Conservation (phyloP, 495 filamentous ascomycete species). For the Penicillium pulvis region DNA sequence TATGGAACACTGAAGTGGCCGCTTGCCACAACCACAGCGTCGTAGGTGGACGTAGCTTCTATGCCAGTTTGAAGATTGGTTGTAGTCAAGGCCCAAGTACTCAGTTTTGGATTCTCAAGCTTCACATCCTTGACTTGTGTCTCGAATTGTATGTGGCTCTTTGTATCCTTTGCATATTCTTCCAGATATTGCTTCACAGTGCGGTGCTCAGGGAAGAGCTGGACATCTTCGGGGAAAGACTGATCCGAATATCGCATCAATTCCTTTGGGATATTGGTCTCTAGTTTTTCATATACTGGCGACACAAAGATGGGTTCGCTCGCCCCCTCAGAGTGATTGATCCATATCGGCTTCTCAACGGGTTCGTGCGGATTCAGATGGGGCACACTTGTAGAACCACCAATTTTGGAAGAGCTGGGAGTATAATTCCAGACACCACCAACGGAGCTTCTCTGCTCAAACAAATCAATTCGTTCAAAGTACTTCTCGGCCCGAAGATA, state of each 20-base stretch:
- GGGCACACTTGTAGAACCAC: constrained; percentile 35
- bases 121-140: constrained; percentile 59
- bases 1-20: constrained; percentile 78
- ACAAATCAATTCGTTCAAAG: constrained; percentile 73
- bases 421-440: constrained; percentile 84
- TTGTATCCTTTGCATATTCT: constrained; percentile 67
- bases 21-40: constrained; percentile 82
- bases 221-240: constrained; percentile 58
- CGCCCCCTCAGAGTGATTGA: constrained; percentile 20
- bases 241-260: constrained; percentile 82
- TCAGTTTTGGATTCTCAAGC: constrained; percentile 19
- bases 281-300: constrained; percentile 77
- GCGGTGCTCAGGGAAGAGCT: constrained; percentile 72
- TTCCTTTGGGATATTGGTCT: constrained; percentile 83
- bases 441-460: constrained; percentile 72
- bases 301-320: constrained; percentile 55
- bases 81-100: constrained; percentile 57
- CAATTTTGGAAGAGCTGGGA: constrained; percentile 31
- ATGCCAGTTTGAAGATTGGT: constrained; percentile 47
- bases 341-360: constrained; percentile 47
- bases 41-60: constrained; percentile 46
- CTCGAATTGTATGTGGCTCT: constrained; percentile 54
- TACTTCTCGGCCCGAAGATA: constrained; percentile 72
- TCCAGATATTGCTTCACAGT: constrained; percentile 73
- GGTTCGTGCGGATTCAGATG: constrained; percentile 46